Conservation (phyloP, 176 grass and related monocot genomes). For the Zoysia pacifica region DNA sequence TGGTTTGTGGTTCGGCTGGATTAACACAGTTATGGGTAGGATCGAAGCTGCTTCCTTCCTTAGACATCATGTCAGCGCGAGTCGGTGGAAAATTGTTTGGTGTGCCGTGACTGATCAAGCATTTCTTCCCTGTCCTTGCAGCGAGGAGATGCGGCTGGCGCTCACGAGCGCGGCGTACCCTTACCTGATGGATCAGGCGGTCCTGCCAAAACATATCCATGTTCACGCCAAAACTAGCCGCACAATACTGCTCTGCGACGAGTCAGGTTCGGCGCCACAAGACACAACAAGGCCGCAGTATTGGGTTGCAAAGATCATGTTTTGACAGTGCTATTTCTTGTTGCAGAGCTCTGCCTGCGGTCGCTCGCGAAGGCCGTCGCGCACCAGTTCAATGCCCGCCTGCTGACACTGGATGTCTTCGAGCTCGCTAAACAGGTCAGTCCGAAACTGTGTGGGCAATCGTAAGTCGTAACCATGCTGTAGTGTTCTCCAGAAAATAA, state of each 20-base stretch:
- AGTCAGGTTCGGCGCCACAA: conserved; percentile 49
- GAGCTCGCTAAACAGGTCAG: conserved; percentile 63
- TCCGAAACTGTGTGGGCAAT: background rate
- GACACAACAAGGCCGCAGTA: background rate
- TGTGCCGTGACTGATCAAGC: conserved; percentile 20
- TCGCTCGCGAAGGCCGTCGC: conserved; percentile 76
- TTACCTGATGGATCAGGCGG: conserved; percentile 57
- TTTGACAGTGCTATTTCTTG: background rate
- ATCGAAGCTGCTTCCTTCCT: background rate
- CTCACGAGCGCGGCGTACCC: conserved; percentile 77
- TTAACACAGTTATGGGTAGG: no score
- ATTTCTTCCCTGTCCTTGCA: conserved; percentile 46
- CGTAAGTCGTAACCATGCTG: background rate
- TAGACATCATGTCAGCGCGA: background rate
- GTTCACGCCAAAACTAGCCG: conserved; percentile 62
- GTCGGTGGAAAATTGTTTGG: conserved; percentile 20
- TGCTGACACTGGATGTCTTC: conserved; percentile 64
- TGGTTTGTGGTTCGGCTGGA: no score
- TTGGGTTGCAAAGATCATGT: background rate
- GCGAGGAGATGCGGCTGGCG: conserved; percentile 54
- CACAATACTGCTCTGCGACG: conserved; percentile 83
- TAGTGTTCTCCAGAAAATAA: conserved; percentile 17
- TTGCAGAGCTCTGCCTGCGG: conserved; percentile 68
- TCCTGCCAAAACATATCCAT: conserved; percentile 56
- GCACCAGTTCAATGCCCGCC: conserved; percentile 57